Base-by-base conservation (phyloP, 2,329 filamentous ascomycete genomes). In the Xylaria arbuscula region DNA sequence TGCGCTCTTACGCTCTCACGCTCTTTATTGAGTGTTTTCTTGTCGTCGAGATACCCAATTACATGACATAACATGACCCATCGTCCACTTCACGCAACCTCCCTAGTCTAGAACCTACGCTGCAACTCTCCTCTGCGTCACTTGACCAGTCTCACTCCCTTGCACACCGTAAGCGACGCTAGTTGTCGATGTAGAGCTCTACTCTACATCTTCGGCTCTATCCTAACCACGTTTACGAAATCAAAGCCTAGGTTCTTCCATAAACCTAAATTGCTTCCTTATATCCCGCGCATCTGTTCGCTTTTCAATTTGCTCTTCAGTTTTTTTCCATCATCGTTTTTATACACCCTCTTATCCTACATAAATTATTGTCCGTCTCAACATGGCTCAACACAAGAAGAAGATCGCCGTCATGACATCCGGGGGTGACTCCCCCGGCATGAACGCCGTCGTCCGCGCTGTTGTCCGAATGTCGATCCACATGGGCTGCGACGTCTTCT, bases 341-440 rank as follows among this genome's bases (percentile, higher is more conserved):
- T 10, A 17, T 34, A 53, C 55, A 40, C 19, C 36, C 15, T 40
- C 40, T n/a, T 4, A 62, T 40, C 22, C 17, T 19, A 17, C 17
- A 47, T 17, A 9, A 42, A 40, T 13, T n/a, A 10, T 38, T 17
- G n/a, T 22, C 36, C 48, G 10, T 28, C 48, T 70, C 71, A 78
- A 68, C 60, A 85, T 86, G 85, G 80, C 74, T 38, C 66, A 81
- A 53, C 78, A 81, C 66, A 88, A 84, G 77, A 89, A 89, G 81
- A 88, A 88, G 81, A 95, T 98, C 79, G 94, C 91, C 73, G 90
- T 98, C 80, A 93, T 98, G 91, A 98, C 94, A 77, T 97, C 93
- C 74, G 94, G 94, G 78, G 94, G 94, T 77, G 94, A 98, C 86
- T 93, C 93, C 73, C 94, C 93, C 2, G 94, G 94, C 79, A 98